Evolutionary conservation across 2,329 filamentous ascomycete genomes (phyloP).

Genomic region (Xylariaceae sp.): DNA sequence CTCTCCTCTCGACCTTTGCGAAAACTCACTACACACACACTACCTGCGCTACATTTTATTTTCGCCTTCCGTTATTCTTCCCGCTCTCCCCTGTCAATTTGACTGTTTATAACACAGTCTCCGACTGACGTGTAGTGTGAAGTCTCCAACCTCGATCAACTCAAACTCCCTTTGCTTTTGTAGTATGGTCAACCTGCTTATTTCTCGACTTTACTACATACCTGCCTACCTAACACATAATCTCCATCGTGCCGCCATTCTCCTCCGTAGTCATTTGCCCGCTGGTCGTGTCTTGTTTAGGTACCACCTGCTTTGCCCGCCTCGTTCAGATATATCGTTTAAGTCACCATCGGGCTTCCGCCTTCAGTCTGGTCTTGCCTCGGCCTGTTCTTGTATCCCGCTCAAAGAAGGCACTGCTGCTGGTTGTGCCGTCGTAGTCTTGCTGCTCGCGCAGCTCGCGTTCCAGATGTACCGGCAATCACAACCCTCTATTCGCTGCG

Average conservation of each 20-base stretch:
- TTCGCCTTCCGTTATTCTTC: not conserved
- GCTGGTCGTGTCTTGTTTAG: not conserved
- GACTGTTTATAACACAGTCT: not conserved
- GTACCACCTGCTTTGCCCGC: not conserved
- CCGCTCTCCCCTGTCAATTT: not conserved
- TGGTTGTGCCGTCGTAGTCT: not conserved
- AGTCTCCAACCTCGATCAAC: not conserved
- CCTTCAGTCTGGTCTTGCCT: not conserved
- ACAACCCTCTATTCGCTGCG: constrained; percentile 12
- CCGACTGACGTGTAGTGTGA: not conserved
- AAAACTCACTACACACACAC: not conserved
- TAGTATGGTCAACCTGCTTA: not conserved
- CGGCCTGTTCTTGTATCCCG: not conserved
- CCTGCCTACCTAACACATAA: too few species aligned
- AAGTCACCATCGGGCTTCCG: not conserved
- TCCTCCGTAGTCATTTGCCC: not conserved
- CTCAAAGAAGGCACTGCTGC: not conserved
- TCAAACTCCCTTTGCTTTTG: not conserved
- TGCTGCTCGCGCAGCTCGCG: not conserved
- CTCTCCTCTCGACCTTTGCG: not conserved
- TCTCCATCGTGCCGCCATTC: not conserved
- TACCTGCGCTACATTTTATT: too few species aligned
- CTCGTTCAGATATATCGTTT: not conserved
- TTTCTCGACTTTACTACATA: not conserved
- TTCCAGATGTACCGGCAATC: constrained; percentile 15